Evolutionary conservation across 768 basidiomycete genomes (phyloP), one percentile per base, ranked within the genome.

Genomic region (Leccinum broughii): DNA sequence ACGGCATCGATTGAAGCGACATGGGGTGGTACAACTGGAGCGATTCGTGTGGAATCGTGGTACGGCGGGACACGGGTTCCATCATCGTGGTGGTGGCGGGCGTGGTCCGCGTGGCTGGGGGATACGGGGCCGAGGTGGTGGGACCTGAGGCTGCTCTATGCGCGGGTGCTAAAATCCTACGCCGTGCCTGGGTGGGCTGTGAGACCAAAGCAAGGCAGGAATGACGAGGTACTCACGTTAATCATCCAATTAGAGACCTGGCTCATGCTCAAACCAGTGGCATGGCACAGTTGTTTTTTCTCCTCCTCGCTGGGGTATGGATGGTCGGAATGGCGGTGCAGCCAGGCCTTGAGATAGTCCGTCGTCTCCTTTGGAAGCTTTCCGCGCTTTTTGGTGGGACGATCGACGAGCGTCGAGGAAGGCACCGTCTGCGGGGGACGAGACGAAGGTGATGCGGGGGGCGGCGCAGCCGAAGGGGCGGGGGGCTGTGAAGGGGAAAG

Each of bases 191-290:
- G 62, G 57, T 8, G 56, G 58, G 59, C 28, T n/a, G 61, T 64
- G 62, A 51, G 58, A 60, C 54, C 30, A 68, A 44, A 56, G 41
- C 50, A 55, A 60, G 37, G 58, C 50, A 55, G 24, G 52, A 58
- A 34, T 58, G 54, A 61, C 8, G 79, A 75, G 48, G 53, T 20
- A 76, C 84, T 55, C 57, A 84, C 92, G 67, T 93, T 93, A 69
- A 93, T 93, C 92, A 93, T 93, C 92, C 92, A 93, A 72, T 93
- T 93, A 55, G 90, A 92, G 1, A 93, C 90, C 74, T 94, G 92
- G 75, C 82, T 85, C 90, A 93, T 93, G 77, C 87, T 90, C 63
- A 94, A 77, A 26, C 90, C 90, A 1, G 92, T 94, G 44, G 89
- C 89, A 66, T 89, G 85, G 74, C 92, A 93, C 64, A 94, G 77